phyloP scores from a whole-genome alignment of 129 eudicot species.

The Flaveria linearis region DNA sequence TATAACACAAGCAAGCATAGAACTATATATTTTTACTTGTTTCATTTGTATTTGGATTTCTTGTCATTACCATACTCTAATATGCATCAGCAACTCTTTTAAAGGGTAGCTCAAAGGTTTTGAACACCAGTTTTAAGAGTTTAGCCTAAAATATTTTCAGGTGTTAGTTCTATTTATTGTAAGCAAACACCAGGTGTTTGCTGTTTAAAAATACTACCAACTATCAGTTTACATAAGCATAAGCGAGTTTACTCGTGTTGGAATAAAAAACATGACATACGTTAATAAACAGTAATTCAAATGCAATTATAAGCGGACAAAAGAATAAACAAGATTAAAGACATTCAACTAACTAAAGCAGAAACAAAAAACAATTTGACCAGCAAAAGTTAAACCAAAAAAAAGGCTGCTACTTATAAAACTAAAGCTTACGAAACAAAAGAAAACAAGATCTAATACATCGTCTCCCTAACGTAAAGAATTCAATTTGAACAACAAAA shows the following conservation, averaged over 20 bases:
- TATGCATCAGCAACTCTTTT: no score
- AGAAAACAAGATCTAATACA: conserved; percentile 31
- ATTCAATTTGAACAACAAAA: conserved; percentile 39
- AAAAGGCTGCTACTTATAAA: conserved; percentile 47
- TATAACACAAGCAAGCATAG: no score
- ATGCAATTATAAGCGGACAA: conserved; percentile 34
- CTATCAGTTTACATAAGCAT: no score
- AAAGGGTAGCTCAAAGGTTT: no score
- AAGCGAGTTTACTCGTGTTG: conserved; percentile 19
- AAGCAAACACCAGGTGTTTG: no score
- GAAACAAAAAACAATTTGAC: conserved; percentile 29
- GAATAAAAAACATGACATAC: conserved; percentile 17
- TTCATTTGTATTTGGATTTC: no score
- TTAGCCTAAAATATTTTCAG: no score
- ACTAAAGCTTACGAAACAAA: conserved; percentile 34
- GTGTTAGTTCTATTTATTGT: no score
- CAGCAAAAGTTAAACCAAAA: conserved; percentile 35
- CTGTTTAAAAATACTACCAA: no score
- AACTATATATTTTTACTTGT: no score
- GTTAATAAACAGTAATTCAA: conserved; percentile 17
- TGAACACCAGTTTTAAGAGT: no score
- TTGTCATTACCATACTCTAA: no score
- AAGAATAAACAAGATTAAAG: conserved; percentile 40
- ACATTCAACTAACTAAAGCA: conserved; percentile 37
- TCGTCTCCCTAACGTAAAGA: conserved; percentile 43